Conservation (phyloP, 1,284 basidiomycete species). For the Singerocomus inundabilis region DNA sequence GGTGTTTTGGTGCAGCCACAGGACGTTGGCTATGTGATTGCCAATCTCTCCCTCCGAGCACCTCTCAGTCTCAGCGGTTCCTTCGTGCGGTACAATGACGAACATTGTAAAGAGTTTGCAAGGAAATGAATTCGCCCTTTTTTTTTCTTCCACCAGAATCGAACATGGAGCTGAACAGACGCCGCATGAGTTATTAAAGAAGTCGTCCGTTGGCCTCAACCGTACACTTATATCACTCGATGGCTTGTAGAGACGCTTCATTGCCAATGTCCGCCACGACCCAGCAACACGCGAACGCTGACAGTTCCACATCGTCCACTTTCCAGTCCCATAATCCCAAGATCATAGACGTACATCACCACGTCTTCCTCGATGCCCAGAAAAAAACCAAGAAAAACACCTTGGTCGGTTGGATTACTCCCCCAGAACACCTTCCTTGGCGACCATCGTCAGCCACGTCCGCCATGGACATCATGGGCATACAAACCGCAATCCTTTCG, state of each 20-base stretch:
- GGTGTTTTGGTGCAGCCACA: conserved; percentile 71
- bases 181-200: conserved; percentile 15
- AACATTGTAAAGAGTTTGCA: conserved; percentile 57
- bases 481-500: conserved; percentile 62
- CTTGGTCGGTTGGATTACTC: conserved; percentile 57
- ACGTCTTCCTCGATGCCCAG: conserved; percentile 56
- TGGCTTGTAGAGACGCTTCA: not conserved
- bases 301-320: not conserved
- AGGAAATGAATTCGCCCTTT: conserved; percentile 25
- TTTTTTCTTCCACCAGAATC: conserved; percentile 18
- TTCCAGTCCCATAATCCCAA: conserved; percentile 4
- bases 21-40: conserved; percentile 74
- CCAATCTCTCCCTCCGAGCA: conserved; percentile 59
- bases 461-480: conserved; percentile 56
- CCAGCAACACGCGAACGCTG: conserved; percentile 5
- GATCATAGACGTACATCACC: conserved; percentile 70
- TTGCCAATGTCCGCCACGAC: conserved; percentile 11
- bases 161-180: conserved; percentile 11
- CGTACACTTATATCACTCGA: conserved; percentile 2
- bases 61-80: conserved; percentile 61
- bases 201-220: conserved; percentile 1
- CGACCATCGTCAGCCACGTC: conserved; percentile 51
- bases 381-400: conserved; percentile 44
- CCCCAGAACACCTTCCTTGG: conserved; percentile 65
- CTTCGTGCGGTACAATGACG: conserved; percentile 73